These are phyloP conservation scores for Aspergillus ostianus DNA, from an alignment of 495 filamentous ascomycete species.

Conservation along the genomic window DNA sequence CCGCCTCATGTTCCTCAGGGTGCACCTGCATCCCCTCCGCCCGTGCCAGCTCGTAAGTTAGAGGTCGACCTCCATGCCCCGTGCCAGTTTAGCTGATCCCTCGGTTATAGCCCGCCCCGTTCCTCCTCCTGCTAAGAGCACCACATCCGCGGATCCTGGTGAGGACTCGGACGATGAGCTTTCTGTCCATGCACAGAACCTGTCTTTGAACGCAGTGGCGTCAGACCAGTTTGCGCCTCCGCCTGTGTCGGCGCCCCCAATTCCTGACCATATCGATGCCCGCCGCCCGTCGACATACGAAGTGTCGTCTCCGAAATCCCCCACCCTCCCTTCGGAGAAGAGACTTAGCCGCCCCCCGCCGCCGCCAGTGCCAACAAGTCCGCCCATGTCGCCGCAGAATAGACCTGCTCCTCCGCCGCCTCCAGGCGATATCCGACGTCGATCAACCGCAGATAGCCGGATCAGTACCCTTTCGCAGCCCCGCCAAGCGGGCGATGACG, in stretches of 20 bases:
- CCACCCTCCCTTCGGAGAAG: conserved; percentile 44
- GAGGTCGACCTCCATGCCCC: conserved; percentile 1
- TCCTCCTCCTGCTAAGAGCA: conserved; percentile 46
- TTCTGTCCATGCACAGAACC: conserved; percentile 58
- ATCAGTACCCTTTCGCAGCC: conserved; percentile 34
- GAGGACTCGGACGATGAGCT: conserved; percentile 94
- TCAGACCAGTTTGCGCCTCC: conserved; percentile 43
- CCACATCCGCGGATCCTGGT: conserved; percentile 68
- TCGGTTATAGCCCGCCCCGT: conserved; percentile 53
- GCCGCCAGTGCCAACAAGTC: conserved; percentile 44
- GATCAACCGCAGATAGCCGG: conserved; percentile 58
- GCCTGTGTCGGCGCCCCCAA: conserved; percentile 41
- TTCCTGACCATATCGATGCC: conserved; percentile 46
- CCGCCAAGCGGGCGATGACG: conserved; percentile 55
- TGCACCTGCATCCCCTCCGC: conserved; percentile 65
- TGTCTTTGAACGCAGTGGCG: conserved; percentile 39
- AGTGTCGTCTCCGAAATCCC: conserved; percentile 49
- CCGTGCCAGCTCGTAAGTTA: conserved; percentile 66
- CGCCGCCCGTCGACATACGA: conserved; percentile 43
- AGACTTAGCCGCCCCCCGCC: conserved; percentile 53
- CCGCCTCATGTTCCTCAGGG: conserved; percentile 62
- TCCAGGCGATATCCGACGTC: conserved; percentile 57
- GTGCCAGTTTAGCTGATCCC: conserved; percentile 31
- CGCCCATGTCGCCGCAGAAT: conserved; percentile 51
- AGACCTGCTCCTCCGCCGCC: conserved; percentile 80